Evolutionary conservation across 805 yeast species (phyloP), one percentile per base, ranked within the genome.

Genomic region (Nadsonia fulvescens): DNA sequence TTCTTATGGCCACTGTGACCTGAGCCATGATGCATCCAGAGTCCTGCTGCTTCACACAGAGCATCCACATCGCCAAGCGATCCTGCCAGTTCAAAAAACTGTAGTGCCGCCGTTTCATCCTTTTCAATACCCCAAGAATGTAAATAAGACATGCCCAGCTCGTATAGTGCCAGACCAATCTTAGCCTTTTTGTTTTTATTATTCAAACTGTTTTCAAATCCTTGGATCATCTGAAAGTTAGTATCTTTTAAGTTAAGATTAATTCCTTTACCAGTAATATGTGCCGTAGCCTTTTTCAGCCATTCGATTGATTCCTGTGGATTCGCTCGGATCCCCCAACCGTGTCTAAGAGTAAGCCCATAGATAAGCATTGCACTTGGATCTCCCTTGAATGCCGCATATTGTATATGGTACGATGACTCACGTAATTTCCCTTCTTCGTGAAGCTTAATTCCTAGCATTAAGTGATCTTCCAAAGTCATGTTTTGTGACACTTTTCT

Each of bases 291-390:
- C 32, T 55, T 57, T 34, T 63, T 58, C 4, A 77, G 52, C 76
- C 79, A 74, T 28, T 54, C 46, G 23, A 70, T 53, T 3, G 81
- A 63, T 25, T 58, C 62, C 11, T 47, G 38, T 20, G 63, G 61
- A 39, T 71, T 71, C 28, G 56, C 58, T 11, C 63, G 54, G 7
- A 71, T 66, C 1, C 89, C 89, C 44, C 68, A 70, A 0, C 86
- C 89, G 30, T 61, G 53, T 25, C 74, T 51, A 13, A 77, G 47
- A 0, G 82, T 73, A 35, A 72, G 44, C 0, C 79, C 78, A 39
- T 74, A 76, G 15, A 73, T 43, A 24, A 68, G 56, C 72, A 67
- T 73, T 1, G 82, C 91, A 22, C 70, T 65, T 33, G 54, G 56
- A 35, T 63, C 58, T 5, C 78, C 76, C n/a, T 54, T 47, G 29